Evolutionary conservation across 257 asterid species (phyloP).

Genomic region (Solanum lycopersicoides): DNA sequence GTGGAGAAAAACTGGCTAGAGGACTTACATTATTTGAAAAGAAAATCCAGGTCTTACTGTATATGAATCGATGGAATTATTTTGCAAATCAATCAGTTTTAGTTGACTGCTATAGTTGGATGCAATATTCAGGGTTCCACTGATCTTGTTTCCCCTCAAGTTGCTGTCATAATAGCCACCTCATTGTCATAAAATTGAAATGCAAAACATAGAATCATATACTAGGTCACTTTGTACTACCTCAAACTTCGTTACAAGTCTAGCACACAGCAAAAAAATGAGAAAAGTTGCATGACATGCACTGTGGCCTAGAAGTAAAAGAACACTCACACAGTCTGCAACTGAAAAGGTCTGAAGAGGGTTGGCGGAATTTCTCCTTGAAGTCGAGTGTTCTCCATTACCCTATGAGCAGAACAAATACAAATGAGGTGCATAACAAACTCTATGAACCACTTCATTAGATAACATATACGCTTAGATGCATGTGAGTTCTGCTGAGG

Average conservation of each 20-base stretch:
- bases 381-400: slow-evolving; percentile 13
- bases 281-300: background rate
- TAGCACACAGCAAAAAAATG: background rate
- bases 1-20: background rate
- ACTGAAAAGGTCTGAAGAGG: slow-evolving; percentile 13
- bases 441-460: background rate
- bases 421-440: background rate
- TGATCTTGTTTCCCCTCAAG: slow-evolving; percentile 10
- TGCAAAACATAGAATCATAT: background rate
- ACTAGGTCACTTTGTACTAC: background rate
- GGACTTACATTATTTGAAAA: slow-evolving; percentile 11
- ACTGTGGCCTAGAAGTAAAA: background rate
- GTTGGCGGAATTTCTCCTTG: slow-evolving; percentile 8
- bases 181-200: background rate
- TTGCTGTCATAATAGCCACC: background rate
- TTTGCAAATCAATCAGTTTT: slow-evolving; percentile 14
- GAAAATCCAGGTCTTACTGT: background rate
- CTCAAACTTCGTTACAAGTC: background rate
- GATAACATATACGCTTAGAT: background rate
- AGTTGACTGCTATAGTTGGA: background rate
- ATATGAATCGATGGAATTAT: slow-evolving; percentile 12
- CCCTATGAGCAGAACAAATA: background rate
- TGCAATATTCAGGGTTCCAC: slow-evolving; percentile 14
- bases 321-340: slow-evolving; percentile 16
- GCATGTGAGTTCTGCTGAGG: background rate